Conservation (phyloP, 2,329 filamentous ascomycete genomes). For the Phialemonium atrogriseum region DNA sequence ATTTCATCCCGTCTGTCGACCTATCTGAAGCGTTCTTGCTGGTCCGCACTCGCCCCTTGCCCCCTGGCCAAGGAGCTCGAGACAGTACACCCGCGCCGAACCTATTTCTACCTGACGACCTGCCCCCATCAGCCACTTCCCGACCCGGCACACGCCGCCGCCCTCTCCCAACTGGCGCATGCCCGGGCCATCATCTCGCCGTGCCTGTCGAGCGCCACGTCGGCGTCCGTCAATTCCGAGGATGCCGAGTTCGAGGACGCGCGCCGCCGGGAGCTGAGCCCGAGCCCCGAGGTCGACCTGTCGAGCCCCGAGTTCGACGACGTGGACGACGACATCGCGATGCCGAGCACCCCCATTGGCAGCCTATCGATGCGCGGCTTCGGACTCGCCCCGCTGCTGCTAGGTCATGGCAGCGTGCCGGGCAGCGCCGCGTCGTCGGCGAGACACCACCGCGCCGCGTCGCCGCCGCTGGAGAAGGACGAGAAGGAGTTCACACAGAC, state of each 20-base stretch:
- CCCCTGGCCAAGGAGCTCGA: constrained; percentile 90
- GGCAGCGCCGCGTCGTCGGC: constrained; percentile 28
- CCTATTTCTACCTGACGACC: constrained; percentile 95
- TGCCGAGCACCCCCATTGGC: constrained; percentile 55
- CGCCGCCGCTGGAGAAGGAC: constrained; percentile 84
- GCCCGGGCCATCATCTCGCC: constrained; percentile 68
- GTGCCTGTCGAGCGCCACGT: constrained; percentile 64
- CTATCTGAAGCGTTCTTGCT: constrained; percentile 79
- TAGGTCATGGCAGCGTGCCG: constrained; percentile 21
- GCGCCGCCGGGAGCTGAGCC: constrained; percentile 63
- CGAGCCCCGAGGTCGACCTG: constrained; percentile 88
- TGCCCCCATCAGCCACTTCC: constrained; percentile 75
- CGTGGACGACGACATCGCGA: constrained; percentile 48
- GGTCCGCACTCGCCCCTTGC: constrained; percentile 71
- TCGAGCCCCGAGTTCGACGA: constrained; percentile 82
- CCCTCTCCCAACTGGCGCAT: constrained; percentile 36
- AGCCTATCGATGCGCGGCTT: constrained; percentile 48
- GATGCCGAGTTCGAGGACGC: constrained; percentile 59
- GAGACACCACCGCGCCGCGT: constrained; percentile 60
- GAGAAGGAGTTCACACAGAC: constrained; percentile 97
- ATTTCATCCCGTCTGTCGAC: constrained; percentile 86
- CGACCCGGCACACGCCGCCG: constrained; percentile 44
- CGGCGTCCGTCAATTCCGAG: constrained; percentile 46
- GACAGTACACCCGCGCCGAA: constrained; percentile 83
- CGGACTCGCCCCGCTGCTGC: constrained; percentile 27